Evolutionary conservation across 2,329 filamentous ascomycete species (phyloP), one percentile per base, ranked within the genome.

Genomic region (Cladosporium sp.): DNA sequence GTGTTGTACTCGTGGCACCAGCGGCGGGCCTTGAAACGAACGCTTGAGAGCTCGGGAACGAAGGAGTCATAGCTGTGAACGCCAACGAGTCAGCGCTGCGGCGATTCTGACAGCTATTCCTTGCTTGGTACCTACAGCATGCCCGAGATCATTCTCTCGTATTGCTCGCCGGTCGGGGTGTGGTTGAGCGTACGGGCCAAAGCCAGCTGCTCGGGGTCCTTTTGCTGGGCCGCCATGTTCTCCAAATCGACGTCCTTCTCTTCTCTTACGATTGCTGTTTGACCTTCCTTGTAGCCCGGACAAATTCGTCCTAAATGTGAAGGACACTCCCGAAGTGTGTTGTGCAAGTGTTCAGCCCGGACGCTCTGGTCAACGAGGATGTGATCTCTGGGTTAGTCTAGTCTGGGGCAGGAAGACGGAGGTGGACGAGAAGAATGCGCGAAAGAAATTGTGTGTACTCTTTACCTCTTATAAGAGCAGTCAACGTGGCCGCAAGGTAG

Each of bases 141-240:
- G 28, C 81, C 80, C 0, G 79, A 83, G 44, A 84, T 79, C 80
- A 84, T 84, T 61, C 78, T 80, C 61, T 84, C 79, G 50, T 83
- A 84, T 55, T 83, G 77, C 7, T 83, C 80, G 54, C 78, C 77
- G 72, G 76, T 79, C 0, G 79, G 80, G 1, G 77, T 70, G 55
- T 81, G 74, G 9, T 74, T 67, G 9, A 81, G 65, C 33, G 70
- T 70, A 58, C 70, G 76, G 13, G 79, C 77, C 22, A 70, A 66
- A 43, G 68, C 72, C 35, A 81, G 70, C 42, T 70, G 68, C 28
- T 67, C 66, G 0, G 62, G 53, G 51, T 78, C 70, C 54, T 77
- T 78, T 32, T 70, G 58, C 44, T 61, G 66, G 28, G 65, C 65
- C 31, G 58, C 58, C 59, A 61, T 61, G 22, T 28, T 7, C 22